Conservation (phyloP, 2,329 filamentous ascomycete species). For the Elsinoe perseae region DNA sequence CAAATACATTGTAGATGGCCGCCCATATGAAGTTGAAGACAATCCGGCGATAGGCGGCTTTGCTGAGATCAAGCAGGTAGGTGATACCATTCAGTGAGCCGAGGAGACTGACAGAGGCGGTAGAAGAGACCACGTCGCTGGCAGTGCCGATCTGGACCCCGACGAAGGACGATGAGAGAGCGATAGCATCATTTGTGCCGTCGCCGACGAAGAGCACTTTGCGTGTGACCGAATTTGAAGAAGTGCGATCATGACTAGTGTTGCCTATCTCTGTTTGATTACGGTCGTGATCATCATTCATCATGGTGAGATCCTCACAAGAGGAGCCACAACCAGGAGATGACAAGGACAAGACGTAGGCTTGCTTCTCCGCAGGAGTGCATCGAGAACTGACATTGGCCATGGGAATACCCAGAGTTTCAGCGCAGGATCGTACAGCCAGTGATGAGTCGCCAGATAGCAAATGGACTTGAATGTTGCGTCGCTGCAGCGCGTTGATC, state of each 20-base stretch:
- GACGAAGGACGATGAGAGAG: slow-evolving; percentile 61
- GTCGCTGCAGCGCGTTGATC: slow-evolving; percentile 43
- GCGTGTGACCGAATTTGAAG: slow-evolving; percentile 16
- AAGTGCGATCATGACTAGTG: slow-evolving; percentile 18
- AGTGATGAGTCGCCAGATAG: slow-evolving; percentile 50
- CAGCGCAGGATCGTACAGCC: slow-evolving; percentile 44
- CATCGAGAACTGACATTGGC: slow-evolving; percentile 39
- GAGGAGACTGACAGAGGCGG: slow-evolving; percentile 59
- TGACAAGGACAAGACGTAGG: slow-evolving; percentile 39
- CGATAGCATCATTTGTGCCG: slow-evolving; percentile 70
- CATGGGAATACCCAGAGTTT: slow-evolving; percentile 33
- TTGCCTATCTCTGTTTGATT: not conserved
- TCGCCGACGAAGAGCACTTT: slow-evolving; percentile 65
- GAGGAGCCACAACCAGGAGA: not conserved
- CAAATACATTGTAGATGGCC: slow-evolving; percentile 61
- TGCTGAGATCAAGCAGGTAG: slow-evolving; percentile 49
- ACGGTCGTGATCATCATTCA: not conserved
- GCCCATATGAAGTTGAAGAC: slow-evolving; percentile 64
- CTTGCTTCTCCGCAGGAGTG: slow-evolving; percentile 48
- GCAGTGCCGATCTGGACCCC: slow-evolving; percentile 60
- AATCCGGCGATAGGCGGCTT: slow-evolving; percentile 35
- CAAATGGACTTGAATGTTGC: slow-evolving; percentile 46
- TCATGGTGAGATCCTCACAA: not conserved
- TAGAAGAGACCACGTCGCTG: slow-evolving; percentile 57
- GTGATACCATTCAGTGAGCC: slow-evolving; percentile 48